Conservation (phyloP, 2,329 filamentous ascomycete species). For the Fusarium sp. region DNA sequence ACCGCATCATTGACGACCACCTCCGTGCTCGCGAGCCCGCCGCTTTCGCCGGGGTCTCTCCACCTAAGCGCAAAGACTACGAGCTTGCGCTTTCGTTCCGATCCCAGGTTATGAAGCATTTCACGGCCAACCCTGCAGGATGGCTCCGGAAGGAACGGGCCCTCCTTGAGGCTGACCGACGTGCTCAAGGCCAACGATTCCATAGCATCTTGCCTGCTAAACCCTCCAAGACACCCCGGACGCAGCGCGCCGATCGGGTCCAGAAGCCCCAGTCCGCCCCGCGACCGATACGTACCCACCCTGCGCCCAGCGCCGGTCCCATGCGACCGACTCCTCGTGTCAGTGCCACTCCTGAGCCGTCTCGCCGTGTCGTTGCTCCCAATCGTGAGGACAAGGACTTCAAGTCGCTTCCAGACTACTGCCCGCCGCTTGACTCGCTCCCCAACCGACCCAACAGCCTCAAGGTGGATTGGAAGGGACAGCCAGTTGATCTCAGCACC, state of each 20-base stretch:
- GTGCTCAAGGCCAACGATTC: conserved; percentile 57
- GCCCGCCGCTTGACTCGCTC: conserved; percentile 77
- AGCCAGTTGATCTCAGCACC: conserved; percentile 79
- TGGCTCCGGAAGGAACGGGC: conserved; percentile 68
- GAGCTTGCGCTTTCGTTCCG: conserved; percentile 67
- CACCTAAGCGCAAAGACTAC: conserved; percentile 69
- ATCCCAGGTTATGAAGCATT: conserved; percentile 66
- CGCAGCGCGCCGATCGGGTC: conserved; percentile 54
- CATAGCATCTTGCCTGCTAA: conserved; percentile 61
- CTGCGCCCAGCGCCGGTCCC: conserved; percentile 45
- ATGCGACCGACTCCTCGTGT: conserved; percentile 53
- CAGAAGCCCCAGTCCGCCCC: conserved; percentile 55
- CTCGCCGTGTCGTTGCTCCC: conserved; percentile 69
- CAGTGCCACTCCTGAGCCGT: conserved; percentile 66
- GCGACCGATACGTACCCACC: conserved; percentile 55
- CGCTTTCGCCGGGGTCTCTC: conserved; percentile 61
- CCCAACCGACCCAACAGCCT: conserved; percentile 77
- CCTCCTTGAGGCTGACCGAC: conserved; percentile 64
- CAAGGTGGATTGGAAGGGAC: conserved; percentile 91
- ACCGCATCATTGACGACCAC: conserved; percentile 66
- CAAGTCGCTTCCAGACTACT: conserved; percentile 78
- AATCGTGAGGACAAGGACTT: conserved; percentile 90
- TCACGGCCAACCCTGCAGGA: conserved; percentile 58
- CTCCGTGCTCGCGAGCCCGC: conserved; percentile 60
- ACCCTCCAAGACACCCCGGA: conserved; percentile 51